phyloP scores from a whole-genome alignment of 202 grass and related monocot genomes.

The Elaeis oleifera region DNA sequence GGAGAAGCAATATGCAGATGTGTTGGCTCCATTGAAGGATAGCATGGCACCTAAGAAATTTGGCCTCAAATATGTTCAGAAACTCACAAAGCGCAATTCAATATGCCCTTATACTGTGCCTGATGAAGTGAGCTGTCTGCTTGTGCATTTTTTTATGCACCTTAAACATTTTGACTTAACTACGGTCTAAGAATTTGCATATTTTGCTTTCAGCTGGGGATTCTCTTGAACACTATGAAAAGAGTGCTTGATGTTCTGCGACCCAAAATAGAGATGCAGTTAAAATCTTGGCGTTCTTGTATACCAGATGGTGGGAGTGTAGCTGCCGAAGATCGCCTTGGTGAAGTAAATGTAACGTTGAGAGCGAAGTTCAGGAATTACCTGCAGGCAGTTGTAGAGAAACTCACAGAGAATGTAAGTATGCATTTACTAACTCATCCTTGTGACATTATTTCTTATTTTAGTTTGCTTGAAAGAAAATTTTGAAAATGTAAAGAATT shows the following conservation, averaged over 20 bases:
- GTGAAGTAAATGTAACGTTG: constrained; percentile 75
- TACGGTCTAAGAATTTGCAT: constrained; percentile 20
- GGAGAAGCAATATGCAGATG: constrained; percentile 87
- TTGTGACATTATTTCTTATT: neutral
- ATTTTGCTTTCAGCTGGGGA: constrained; percentile 57
- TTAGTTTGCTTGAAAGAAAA: no score
- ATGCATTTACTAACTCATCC: neutral
- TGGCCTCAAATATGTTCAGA: constrained; percentile 88
- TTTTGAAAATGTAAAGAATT: no score
- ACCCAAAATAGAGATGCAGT: constrained; percentile 66
- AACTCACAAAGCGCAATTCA: constrained; percentile 83
- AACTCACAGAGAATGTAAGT: constrained; percentile 88
- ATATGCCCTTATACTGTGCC: constrained; percentile 54
- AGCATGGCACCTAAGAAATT: constrained; percentile 95
- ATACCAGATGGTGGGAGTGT: constrained; percentile 62
- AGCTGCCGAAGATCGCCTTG: constrained; percentile 68
- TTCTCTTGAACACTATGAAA: constrained; percentile 99
- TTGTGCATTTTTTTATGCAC: neutral
- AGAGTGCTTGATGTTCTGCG: constrained; percentile 76
- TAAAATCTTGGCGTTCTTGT: constrained; percentile 97
- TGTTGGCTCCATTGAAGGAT: constrained; percentile 84
- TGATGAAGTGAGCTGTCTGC: constrained; percentile 60
- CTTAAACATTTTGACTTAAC: constrained; percentile 14
- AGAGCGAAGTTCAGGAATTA: constrained; percentile 97
- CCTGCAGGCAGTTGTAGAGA: constrained; percentile 91